phyloP scores from a whole-genome alignment of 352 stramenopile genomes.

The Sclerospora graminicola region DNA sequence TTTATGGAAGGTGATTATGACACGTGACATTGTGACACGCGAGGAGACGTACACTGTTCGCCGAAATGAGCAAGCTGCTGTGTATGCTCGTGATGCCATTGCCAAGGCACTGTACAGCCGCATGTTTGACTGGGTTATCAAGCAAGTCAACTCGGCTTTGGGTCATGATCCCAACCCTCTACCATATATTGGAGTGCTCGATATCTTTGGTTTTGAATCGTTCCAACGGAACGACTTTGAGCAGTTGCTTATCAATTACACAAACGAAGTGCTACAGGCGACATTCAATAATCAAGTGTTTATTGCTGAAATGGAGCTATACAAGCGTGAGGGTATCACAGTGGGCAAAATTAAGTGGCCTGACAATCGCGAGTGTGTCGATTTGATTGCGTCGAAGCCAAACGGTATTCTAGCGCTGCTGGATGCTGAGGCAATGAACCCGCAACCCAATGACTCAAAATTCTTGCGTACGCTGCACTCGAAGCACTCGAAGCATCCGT shows the following conservation, averaged over 20 bases:
- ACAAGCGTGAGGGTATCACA: conserved; percentile 86
- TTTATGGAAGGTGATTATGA: conserved; percentile 75
- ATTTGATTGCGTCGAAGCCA: conserved; percentile 77
- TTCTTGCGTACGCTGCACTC: conserved; percentile 78
- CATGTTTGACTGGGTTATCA: conserved; percentile 90
- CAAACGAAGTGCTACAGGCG: conserved; percentile 80
- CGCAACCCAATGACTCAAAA: conserved; percentile 83
- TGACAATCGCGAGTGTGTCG: conserved; percentile 88
- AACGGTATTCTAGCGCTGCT: conserved; percentile 74
- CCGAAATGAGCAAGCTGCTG: conserved; percentile 68
- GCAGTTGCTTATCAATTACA: conserved; percentile 87
- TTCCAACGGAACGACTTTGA: conserved; percentile 89
- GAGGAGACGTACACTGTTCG: conserved; percentile 78
- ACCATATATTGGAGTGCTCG: conserved; percentile 86
- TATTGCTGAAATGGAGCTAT: conserved; percentile 84
- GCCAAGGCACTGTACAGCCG: conserved; percentile 90
- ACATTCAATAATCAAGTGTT: conserved; percentile 88
- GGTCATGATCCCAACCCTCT: conserved; percentile 65
- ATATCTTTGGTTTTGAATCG: conserved; percentile 89
- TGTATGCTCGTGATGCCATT: conserved; percentile 87
- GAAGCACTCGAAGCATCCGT: conserved; percentile 74
- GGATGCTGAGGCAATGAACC: conserved; percentile 85
- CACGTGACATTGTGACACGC: conserved; percentile 78
- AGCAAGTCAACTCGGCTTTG: conserved; percentile 85
- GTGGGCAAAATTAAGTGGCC: conserved; percentile 86